These are phyloP conservation scores for Borovskyia barvae DNA, from an alignment of 208 protist genomes.

Conservation along the genomic window DNA sequence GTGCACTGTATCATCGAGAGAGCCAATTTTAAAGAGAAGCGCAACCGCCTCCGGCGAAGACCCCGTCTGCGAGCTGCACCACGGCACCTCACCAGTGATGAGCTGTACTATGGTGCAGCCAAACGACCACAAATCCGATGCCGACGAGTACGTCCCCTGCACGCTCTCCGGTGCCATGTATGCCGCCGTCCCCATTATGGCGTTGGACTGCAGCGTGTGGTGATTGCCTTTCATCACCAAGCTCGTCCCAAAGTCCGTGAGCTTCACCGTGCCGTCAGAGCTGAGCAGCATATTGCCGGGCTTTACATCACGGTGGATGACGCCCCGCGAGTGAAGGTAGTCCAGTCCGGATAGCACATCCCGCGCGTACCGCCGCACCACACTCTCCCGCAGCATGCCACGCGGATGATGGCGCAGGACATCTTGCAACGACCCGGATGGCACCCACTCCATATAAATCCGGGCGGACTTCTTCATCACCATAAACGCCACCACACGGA, in stretches of 20 bases:
- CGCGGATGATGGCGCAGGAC: conserved; percentile 38
- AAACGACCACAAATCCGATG: conserved; percentile 87
- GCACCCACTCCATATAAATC: conserved; percentile 83
- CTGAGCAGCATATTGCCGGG: conserved; percentile 82
- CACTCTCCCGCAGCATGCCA: conserved; percentile 42
- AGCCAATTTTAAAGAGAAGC: conserved; percentile 64
- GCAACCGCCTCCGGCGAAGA: conserved; percentile 26
- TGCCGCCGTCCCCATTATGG: conserved; percentile 61
- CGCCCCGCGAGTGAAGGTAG: conserved; percentile 63
- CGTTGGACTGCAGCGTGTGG: conserved; percentile 29
- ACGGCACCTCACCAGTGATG: conserved; percentile 53
- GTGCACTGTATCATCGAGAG: conserved; percentile 29
- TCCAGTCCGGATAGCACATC: conserved; percentile 51
- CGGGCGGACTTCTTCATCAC: conserved; percentile 35
- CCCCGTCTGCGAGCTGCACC: conserved; percentile 30
- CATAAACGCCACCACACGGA: conserved; percentile 67
- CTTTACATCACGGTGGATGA: conserved; percentile 88
- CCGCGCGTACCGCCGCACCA: conserved; percentile 55
- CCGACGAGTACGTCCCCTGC: conserved; percentile 46
- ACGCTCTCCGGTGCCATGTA: conserved; percentile 81
- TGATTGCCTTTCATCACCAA: conserved; percentile 34
- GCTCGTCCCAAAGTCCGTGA: conserved; percentile 87
- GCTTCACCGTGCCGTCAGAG: conserved; percentile 60
- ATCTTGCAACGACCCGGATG: conserved; percentile 59
- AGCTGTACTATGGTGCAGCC: conserved; percentile 80